Evolutionary conservation across 805 yeast genomes (phyloP), one percentile per base, ranked within the genome.

Genomic region (Wilhelminamyces savonicus): DNA sequence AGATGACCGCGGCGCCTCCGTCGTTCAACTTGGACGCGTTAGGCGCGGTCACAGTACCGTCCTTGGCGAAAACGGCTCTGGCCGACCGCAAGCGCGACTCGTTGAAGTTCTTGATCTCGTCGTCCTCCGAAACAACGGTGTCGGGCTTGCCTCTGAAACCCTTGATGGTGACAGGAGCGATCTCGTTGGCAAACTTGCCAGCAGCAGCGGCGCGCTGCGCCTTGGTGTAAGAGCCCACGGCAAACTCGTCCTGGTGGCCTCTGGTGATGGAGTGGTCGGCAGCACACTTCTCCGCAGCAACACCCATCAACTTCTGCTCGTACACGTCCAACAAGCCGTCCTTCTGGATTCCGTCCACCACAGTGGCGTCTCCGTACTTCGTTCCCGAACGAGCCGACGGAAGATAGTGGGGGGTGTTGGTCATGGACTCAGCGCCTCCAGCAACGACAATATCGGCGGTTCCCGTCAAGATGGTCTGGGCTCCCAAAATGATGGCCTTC

Each of bases 341-440:
- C 54, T 79, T 79, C 58, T 81, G 83, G 37, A 92, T 62, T 52
- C 96, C 97, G 54, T 92, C 99, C 27, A 88, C 77, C 40, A 90
- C 46, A 14, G 68, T 44, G 30, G 78, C 61, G 41, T 84, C 90
- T 48, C 99, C 98, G 52, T 77, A 92, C 68, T 90, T 82, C 46
- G 86, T 78, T 46, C 97, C 97, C 26, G 67, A 51, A 66, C 99
- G 82, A 24, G 92, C 87, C 34, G 76, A 54, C 35, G 95, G 92
- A 33, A 85, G 52, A 56, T 90, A 90, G 71, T 88, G 90, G 31
- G 98, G 98, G 21, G 88, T 76, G 56, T 92, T 90, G 36, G 95
- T 70, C 98, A 92, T 90, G 35, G 95, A 82, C 66, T 92, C 98
- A 45, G 95, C 92, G 54, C 98, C 98, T 45, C 97, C 98, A 20